Conservation (phyloP, 2,329 filamentous ascomycete species). For the Geosmithia putterillii region DNA sequence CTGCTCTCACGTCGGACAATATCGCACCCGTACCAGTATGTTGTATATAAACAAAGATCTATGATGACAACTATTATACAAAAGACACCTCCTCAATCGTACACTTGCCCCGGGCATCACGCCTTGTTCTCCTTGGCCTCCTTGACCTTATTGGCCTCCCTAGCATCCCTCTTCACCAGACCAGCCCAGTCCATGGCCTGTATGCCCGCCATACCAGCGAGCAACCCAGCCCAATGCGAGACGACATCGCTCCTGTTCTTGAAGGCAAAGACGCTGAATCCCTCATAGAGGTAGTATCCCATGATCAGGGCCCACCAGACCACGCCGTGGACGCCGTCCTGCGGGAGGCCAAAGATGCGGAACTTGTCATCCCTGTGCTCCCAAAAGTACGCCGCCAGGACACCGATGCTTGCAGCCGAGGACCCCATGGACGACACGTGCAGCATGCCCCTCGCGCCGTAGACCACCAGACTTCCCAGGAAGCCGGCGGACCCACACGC, state of each 20-base stretch:
- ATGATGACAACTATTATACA: too few relatives aligned
- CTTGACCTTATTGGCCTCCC: background rate
- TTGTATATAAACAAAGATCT: background rate
- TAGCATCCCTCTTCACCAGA: background rate
- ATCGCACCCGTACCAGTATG: too few relatives aligned
- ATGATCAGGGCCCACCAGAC: conserved; percentile 38
- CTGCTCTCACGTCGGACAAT: too few relatives aligned
- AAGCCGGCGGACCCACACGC: conserved; percentile 45
- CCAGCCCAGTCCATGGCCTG: conserved; percentile 14
- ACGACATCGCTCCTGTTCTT: conserved; percentile 33
- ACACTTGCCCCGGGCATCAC: background rate
- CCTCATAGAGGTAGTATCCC: conserved; percentile 35
- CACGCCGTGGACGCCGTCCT: conserved; percentile 43
- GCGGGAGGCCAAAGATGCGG: conserved; percentile 43
- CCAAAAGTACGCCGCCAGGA: conserved; percentile 51
- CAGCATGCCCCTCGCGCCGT: conserved; percentile 33
- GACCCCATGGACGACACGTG: conserved; percentile 48
- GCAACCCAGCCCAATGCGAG: conserved; percentile 40
- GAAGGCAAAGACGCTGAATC: conserved; percentile 23
- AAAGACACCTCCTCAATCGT: too few relatives aligned
- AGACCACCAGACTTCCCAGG: conserved; percentile 40
- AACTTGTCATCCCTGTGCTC: conserved; percentile 43
- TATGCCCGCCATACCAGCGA: conserved; percentile 30
- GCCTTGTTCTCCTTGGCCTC: background rate
- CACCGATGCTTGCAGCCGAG: conserved; percentile 50